phyloP scores from a whole-genome alignment of 805 yeast genomes.

The Starmera dryadoides region DNA sequence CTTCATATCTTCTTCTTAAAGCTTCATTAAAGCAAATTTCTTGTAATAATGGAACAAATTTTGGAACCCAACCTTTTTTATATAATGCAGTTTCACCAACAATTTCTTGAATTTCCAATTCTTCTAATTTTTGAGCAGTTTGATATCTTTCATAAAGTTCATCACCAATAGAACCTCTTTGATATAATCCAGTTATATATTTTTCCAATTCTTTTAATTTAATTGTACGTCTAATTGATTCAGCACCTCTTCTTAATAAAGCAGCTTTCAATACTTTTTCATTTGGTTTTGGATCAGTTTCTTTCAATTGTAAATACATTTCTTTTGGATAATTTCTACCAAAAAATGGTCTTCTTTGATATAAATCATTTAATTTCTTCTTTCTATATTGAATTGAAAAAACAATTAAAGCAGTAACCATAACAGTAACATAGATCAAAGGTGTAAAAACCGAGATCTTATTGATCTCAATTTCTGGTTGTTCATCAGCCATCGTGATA shows the following conservation, averaged over 20 bases:
- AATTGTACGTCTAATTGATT: conserved; percentile 76
- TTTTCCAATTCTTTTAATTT: conserved; percentile 76
- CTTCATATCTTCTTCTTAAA: conserved; percentile 59
- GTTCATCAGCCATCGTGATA: background rate
- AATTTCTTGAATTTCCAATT: conserved; percentile 71
- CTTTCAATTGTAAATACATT: conserved; percentile 53
- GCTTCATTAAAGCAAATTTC: conserved; percentile 93
- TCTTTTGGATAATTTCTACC: conserved; percentile 59
- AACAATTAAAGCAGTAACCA: conserved; percentile 56
- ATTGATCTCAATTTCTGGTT: conserved; percentile 1
- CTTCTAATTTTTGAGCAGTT: conserved; percentile 71
- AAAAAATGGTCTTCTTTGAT: conserved; percentile 66
- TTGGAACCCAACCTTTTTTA: conserved; percentile 76
- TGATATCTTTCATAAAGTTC: conserved; percentile 76
- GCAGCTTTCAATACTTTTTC: conserved; percentile 73
- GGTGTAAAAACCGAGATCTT: conserved; percentile 61
- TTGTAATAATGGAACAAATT: conserved; percentile 70
- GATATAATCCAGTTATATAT: conserved; percentile 63
- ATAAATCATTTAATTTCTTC: conserved; percentile 40
- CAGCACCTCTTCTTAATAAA: conserved; percentile 68
- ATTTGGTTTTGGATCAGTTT: conserved; percentile 52
- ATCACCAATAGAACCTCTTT: conserved; percentile 88
- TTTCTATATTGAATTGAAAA: conserved; percentile 69
- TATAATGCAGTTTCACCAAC: conserved; percentile 65
- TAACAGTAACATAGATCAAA: conserved; percentile 61